These are phyloP conservation scores for Amphicarpaea edgeworthii DNA, from an alignment of 306 rosid species.

Conservation along the genomic window DNA sequence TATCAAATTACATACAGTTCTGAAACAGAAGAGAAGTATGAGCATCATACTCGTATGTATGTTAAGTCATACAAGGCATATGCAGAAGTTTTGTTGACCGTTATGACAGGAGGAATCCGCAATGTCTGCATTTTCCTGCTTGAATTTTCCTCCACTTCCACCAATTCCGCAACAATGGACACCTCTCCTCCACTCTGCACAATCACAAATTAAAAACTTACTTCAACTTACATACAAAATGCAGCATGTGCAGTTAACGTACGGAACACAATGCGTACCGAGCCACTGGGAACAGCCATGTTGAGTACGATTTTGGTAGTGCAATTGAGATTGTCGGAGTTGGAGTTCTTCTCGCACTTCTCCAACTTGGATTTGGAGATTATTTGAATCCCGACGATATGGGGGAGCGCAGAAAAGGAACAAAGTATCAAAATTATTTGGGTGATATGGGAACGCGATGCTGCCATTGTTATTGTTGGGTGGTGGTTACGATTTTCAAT, in stretches of 20 bases:
- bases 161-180: slow-evolving; percentile 86
- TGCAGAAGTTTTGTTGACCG: slow-evolving; percentile 80
- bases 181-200: slow-evolving; percentile 88
- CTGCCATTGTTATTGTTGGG: slow-evolving; percentile 35
- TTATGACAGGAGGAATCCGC: slow-evolving; percentile 75
- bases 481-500: no score
- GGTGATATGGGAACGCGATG: slow-evolving; percentile 7
- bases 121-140: slow-evolving; percentile 82
- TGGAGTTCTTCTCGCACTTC: slow-evolving; percentile 81
- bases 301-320: slow-evolving; percentile 80
- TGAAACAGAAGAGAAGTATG: background rate
- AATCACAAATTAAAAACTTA: no score
- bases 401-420: slow-evolving; percentile 37
- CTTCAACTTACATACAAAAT: no score
- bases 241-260: no score
- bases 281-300: slow-evolving; percentile 91
- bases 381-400: slow-evolving; percentile 65
- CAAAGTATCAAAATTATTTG: slow-evolving; percentile 40
- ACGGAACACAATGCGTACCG: slow-evolving; percentile 53
- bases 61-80: slow-evolving; percentile 80
- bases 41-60: slow-evolving; percentile 75
- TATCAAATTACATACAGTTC: background rate
- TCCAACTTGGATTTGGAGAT: slow-evolving; percentile 92
- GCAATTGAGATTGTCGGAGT: slow-evolving; percentile 73
- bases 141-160: slow-evolving; percentile 89